phyloP scores from a whole-genome alignment of 345 rosid genomes.

The Moringa oleifera region DNA sequence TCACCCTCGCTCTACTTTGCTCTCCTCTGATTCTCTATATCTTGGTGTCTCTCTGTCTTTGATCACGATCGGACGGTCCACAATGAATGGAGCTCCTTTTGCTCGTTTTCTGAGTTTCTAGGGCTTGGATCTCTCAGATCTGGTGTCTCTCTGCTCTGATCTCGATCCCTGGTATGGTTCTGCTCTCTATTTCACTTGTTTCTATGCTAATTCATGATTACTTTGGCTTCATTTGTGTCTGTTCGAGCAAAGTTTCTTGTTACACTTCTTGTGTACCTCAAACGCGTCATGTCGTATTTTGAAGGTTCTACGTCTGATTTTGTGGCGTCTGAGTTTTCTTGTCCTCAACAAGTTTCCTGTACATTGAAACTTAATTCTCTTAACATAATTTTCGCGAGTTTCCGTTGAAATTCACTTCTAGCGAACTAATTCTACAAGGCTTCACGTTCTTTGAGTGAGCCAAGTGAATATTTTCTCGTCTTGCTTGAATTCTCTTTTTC shows the following conservation, averaged over 20 bases:
- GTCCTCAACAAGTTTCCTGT: no score
- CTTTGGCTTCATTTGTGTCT: not conserved
- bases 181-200: not conserved
- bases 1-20: no score
- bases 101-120: conserved; percentile 31
- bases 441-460: no score
- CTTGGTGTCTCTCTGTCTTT: conserved; percentile 20
- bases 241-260: not conserved
- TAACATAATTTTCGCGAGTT: no score
- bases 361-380: no score
- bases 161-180: conserved; percentile 32
- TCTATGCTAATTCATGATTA: not conserved
- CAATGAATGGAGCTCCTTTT: conserved; percentile 26
- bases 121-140: conserved; percentile 41
- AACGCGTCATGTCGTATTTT: not conserved
- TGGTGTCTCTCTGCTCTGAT: conserved; percentile 30
- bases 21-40: conserved; percentile 21
- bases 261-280: not conserved
- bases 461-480: not conserved
- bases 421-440: no score
- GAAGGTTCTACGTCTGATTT: no score
- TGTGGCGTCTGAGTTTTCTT: no score
- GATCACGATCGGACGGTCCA: conserved; percentile 67
- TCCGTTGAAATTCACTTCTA: no score
- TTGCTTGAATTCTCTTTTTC: not conserved